Base-by-base conservation (phyloP, 2,329 filamentous ascomycete genomes). In the Huntiella savannae region DNA sequence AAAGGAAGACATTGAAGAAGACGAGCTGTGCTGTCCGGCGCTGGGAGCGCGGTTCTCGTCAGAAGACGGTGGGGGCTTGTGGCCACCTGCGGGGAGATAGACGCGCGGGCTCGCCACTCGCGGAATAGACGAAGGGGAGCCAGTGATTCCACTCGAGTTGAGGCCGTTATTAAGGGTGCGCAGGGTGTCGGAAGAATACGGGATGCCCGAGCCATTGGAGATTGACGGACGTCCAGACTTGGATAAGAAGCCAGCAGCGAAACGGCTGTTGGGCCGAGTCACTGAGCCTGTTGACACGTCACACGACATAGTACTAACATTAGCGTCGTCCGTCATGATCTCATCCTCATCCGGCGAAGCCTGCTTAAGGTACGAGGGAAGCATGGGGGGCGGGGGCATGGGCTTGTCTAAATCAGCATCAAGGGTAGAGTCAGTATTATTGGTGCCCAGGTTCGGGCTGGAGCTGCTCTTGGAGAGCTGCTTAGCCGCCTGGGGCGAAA, bases 361-460 rank as follows among this genome's bases (percentile, higher is more conserved):
- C 39, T 45, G 33, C 33, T 43, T 33, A 7, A 49, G 39, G 33
- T 49, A 49, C 11, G 47, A 49, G 5, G 47, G 47, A 7, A 49
- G 17, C 28, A 42, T 45, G 6, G 47, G 47, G 2, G 39, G 32
- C 16, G 43, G 38, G 11, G 43, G 43, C 47, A 49, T 49, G 12
- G 47, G 47, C 34, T 46, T 49, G 32, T 49, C 43, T 41, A 46
- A 33, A 35, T 49, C 47, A 43, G 43, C 35, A 46, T 49, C 47
- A 19, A 38, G 56, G 1, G 69, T 68, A 1, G 69, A 70, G 6
- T 15, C 32, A 34, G 35, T 34, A 33, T 15, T 16, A 16, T 37
- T 38, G 17, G 32, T 22, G 10, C 32, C 16, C 11, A 36, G 28
- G n/a, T 34, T 43, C 22, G 40, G 37, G 16, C n/a, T 41, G 13